These are phyloP conservation scores for Termitomyces sp. DNA, from an alignment of 768 basidiomycete species.

Conservation along the genomic window DNA sequence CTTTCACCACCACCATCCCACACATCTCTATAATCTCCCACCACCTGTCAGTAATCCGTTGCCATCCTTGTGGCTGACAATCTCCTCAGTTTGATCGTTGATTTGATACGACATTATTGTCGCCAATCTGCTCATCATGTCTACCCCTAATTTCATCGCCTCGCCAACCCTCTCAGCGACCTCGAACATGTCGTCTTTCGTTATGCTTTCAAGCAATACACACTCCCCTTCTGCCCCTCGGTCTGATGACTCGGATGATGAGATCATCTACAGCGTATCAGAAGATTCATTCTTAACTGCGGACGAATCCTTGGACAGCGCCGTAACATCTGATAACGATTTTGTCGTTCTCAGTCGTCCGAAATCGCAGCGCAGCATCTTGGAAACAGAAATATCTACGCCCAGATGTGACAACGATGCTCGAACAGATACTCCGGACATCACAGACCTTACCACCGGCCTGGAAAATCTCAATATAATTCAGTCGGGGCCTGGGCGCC, in stretches of 20 bases:
- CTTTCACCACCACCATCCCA: neutral
- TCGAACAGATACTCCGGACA: conserved; percentile 2
- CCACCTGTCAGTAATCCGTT: neutral
- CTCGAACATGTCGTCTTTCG: conserved; percentile 21
- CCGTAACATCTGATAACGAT: conserved; percentile 43
- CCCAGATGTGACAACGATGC: conserved; percentile 2
- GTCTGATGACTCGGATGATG: conserved; percentile 47
- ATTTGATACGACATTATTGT: neutral
- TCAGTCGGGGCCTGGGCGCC: neutral
- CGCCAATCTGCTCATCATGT: neutral
- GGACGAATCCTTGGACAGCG: conserved; percentile 20
- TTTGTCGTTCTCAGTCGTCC: conserved; percentile 40
- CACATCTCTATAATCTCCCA: neutral
- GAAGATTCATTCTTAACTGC: conserved; percentile 27
- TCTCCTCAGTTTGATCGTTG: neutral
- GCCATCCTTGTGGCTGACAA: neutral
- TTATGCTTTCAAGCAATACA: conserved; percentile 13
- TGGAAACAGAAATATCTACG: conserved; percentile 8
- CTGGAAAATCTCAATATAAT: conserved; percentile 8
- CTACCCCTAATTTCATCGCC: conserved; percentile 10
- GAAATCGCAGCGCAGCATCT: conserved; percentile 3
- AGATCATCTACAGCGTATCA: conserved; percentile 50
- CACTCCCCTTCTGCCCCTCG: conserved; percentile 8
- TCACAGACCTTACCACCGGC: conserved; percentile 8
- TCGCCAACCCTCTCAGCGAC: conserved; percentile 20